Base-by-base conservation (phyloP, 75 land plant species). In the Cryptomeria japonica region DNA sequence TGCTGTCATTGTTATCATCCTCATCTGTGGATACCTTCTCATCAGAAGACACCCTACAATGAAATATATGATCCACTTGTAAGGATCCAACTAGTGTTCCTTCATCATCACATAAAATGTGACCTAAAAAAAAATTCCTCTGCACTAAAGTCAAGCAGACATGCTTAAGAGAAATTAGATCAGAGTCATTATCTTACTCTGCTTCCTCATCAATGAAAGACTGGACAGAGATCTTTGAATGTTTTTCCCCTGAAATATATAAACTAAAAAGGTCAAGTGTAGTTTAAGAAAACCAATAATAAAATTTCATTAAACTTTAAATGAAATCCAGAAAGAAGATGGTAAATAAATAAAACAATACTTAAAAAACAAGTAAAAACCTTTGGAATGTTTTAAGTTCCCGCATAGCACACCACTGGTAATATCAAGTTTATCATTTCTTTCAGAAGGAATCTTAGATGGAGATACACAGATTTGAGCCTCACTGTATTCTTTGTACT, bases 181-280 rank as follows among this genome's bases (percentile, higher is more conserved):
- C 83, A 80, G 47, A 78, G 34, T 83, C 38, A n/a, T 38, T 38
- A 1, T 85, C 97, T 90, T 94, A 98, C 99, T 98, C 99, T 49
- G 97, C 99, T 91, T 98, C 99, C 84, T 97, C 97, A 58, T 98
- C 99, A 89, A 98, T 91, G 58, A 91, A 96, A 25, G 41, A 86
- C 46, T 84, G 90, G 36, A 87, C 93, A 41, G 86, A 75, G 31
- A 87, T 37, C 80, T 58, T 87, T 19, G 76, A 85, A 61, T 84
- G 89, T 77, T 79, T 86, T 49, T 93, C 88, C 84, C 91, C 96
- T 95, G 89, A 13, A 88, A 49, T 19, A 8, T 80, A 25, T 28
- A 41, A 44, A 42, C n/a, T 10, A 80, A 28, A 80, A 42, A 80
- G 22, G n/a, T 8, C 22, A 5, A 79, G 58, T 51, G 53, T 51